Evolutionary conservation across 2,329 filamentous ascomycete species (phyloP).

Genomic region (Calonectria naviculata): DNA sequence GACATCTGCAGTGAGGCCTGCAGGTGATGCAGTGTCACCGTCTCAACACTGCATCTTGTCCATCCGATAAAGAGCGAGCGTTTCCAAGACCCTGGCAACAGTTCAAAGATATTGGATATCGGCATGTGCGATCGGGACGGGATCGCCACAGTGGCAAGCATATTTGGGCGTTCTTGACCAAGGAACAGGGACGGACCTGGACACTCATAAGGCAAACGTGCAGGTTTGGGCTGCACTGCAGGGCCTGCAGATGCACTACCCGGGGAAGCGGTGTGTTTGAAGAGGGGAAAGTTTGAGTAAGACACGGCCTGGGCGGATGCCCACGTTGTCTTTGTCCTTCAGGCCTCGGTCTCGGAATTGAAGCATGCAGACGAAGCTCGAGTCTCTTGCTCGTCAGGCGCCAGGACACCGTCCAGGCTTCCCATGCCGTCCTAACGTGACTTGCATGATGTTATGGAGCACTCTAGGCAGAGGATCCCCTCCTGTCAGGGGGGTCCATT

Average conservation of each 20-base stretch:
- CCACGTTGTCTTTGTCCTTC: constrained; percentile 9
- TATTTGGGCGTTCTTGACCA: constrained; percentile 3
- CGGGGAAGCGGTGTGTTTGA: constrained; percentile 27
- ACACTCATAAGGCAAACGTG: neutral
- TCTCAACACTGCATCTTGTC: neutral
- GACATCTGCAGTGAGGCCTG: neutral
- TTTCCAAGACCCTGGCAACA: neutral
- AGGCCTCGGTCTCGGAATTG: constrained; percentile 2
- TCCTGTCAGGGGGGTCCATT: neutral
- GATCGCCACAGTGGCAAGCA: neutral
- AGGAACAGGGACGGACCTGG: neutral
- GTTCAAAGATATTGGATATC: constrained; percentile 4
- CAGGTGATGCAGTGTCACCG: neutral
- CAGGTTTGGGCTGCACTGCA: constrained; percentile 13
- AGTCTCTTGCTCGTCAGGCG: neutral
- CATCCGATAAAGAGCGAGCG: neutral
- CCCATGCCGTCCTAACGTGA: constrained; percentile 28
- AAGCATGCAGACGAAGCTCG: constrained; percentile 13
- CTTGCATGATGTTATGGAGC: constrained; percentile 28
- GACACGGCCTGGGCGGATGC: constrained; percentile 12
- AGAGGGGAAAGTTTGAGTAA: constrained; percentile 6
- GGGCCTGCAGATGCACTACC: constrained; percentile 12
- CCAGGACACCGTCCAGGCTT: constrained; percentile 16
- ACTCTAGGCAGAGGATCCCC: neutral
- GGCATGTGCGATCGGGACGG: neutral